These are phyloP conservation scores for Alnus glutinosa DNA, from an alignment of 306 rosid genomes.

Conservation along the genomic window DNA sequence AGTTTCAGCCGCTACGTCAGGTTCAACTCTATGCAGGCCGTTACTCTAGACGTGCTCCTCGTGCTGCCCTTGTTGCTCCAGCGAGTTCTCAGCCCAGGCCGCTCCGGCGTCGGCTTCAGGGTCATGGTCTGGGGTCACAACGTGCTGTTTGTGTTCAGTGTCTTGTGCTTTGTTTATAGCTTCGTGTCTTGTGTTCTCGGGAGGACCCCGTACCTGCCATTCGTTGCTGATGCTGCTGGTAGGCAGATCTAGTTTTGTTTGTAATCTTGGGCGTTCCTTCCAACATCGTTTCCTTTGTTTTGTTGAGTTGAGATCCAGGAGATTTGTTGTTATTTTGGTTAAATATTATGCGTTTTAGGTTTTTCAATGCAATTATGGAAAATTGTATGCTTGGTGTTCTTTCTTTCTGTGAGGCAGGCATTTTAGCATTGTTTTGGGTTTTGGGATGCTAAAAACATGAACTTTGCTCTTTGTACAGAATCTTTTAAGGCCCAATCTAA, in stretches of 20 bases:
- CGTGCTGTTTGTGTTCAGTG: conserved; percentile 55
- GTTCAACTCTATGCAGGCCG: conserved; percentile 90
- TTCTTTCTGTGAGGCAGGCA: too few species aligned
- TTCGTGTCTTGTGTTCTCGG: conserved; percentile 60
- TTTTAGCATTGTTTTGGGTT: too few species aligned
- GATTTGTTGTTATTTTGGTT: too few species aligned
- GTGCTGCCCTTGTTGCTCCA: conserved; percentile 71
- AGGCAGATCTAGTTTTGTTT: conserved; percentile 55
- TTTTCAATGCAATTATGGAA: too few species aligned
- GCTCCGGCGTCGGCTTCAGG: conserved; percentile 52
- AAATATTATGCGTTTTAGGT: too few species aligned
- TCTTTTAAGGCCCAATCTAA: too few species aligned
- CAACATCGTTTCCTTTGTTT: not conserved
- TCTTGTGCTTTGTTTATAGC: conserved; percentile 63
- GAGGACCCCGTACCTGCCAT: conserved; percentile 69
- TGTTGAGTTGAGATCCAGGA: too few species aligned
- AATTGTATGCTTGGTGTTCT: too few species aligned
- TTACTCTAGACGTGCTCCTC: conserved; percentile 75
- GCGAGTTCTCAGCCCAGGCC: conserved; percentile 66
- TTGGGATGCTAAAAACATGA: too few species aligned
- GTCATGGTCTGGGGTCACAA: conserved; percentile 57
- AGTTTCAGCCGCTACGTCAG: conserved; percentile 53
- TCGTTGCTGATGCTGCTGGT: conserved; percentile 87
- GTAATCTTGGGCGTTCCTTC: not conserved
- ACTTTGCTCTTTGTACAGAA: too few species aligned